Conservation (phyloP, 495 filamentous ascomycete species). For the Aspergillus campestris region DNA sequence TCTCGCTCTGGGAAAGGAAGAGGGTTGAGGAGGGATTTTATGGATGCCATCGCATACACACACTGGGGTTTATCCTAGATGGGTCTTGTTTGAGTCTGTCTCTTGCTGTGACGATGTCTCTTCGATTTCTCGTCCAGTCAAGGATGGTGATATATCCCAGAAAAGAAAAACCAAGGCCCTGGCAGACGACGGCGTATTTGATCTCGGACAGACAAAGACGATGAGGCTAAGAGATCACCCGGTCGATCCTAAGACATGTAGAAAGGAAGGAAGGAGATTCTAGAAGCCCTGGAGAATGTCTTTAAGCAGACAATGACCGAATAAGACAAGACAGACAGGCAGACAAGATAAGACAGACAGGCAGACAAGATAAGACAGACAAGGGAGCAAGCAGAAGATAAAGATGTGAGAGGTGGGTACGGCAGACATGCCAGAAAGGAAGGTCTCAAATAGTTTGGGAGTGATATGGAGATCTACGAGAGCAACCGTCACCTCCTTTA, state of each 20-base stretch:
- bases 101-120: not conserved
- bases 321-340: constrained; percentile 6
- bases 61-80: not conserved
- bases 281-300: constrained; percentile 13
- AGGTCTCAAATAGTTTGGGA: not conserved
- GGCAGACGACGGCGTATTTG: constrained; percentile 5
- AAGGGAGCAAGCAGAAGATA: constrained; percentile 6
- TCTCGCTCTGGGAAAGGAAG: constrained; percentile 4
- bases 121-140: too few relatives aligned
- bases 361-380: constrained; percentile 5
- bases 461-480: constrained; percentile 1
- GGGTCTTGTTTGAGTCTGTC: not conserved
- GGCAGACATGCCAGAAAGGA: constrained; percentile 3
- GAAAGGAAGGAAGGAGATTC: constrained; percentile 7
- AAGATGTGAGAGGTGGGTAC: not conserved
- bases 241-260: constrained; percentile 8
- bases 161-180: constrained; percentile 1
- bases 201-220: not conserved
- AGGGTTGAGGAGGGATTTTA: constrained; percentile 18
- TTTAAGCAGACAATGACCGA: constrained; percentile 4
- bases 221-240: constrained; percentile 1
- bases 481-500: constrained; percentile 1
- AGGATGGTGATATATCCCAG: not conserved
- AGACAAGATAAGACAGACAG: constrained; percentile 6
- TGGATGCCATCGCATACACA: constrained; percentile 13